A percentile compares a stretch with the other conserved stretches of the same genome.
phyloP scores from a whole-genome alignment of 2,329 filamentous ascomycete species.

The Ophiostoma ips region DNA sequence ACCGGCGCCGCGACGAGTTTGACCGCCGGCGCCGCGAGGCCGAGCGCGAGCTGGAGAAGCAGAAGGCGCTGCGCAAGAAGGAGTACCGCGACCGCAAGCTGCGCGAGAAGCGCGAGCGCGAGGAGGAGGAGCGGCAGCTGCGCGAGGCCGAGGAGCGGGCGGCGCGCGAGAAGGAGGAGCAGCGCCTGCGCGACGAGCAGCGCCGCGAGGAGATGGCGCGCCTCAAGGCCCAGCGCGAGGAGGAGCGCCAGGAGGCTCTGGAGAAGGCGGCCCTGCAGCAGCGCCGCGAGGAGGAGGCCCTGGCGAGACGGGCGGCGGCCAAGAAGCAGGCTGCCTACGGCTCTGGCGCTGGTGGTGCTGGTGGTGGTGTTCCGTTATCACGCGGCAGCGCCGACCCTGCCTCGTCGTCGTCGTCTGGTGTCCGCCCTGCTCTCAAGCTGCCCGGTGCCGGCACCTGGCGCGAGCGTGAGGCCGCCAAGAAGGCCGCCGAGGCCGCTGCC shows the following conservation, averaged over 20 bases:
- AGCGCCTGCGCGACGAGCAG: constrained; percentile 64
- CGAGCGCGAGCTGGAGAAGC: constrained; percentile 83
- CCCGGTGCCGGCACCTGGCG: constrained; percentile 48
- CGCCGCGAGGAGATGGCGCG: constrained; percentile 56
- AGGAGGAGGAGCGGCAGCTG: constrained; percentile 66
- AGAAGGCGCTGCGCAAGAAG: constrained; percentile 77
- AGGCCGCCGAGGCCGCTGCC: constrained; percentile 17
- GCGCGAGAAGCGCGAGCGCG: constrained; percentile 69
- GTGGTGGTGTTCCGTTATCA: not conserved
- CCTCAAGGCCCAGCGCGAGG: constrained; percentile 50
- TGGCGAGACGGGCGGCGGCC: constrained; percentile 31
- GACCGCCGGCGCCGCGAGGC: constrained; percentile 86
- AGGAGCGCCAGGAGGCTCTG: constrained; percentile 52
- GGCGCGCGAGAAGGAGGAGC: constrained; percentile 74
- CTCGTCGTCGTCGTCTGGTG: constrained; percentile 30
- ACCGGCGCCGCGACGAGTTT: constrained; percentile 86
- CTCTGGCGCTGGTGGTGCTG: no score
- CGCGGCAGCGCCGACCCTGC: constrained; percentile 46
- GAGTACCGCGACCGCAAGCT: constrained; percentile 73
- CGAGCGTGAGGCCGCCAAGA: constrained; percentile 49
- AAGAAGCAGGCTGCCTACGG: not conserved
- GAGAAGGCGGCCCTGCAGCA: constrained; percentile 57
- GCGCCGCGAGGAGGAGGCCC: constrained; percentile 76
- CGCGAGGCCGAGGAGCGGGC: constrained; percentile 78
- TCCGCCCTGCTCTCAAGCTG: constrained; percentile 48